These are phyloP conservation scores for Emergomyces pasteurianus DNA, from an alignment of 2,329 filamentous ascomycete species.

Conservation along the genomic window DNA sequence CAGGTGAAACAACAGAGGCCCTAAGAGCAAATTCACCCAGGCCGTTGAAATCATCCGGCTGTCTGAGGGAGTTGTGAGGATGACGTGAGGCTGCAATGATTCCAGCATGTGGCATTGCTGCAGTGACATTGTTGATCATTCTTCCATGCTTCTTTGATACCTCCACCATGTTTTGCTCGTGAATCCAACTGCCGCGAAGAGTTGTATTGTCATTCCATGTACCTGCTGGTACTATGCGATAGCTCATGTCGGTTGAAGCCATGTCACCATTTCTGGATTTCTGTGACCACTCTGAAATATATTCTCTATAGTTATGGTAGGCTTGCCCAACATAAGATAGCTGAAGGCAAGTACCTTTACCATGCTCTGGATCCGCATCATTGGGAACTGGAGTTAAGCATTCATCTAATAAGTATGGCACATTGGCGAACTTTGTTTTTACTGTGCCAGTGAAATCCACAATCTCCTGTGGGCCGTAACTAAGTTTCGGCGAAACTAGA, in stretches of 20 bases:
- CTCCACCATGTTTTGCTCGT: slow-evolving; percentile 42
- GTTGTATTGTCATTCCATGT: slow-evolving; percentile 63
- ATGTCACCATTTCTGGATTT: slow-evolving; percentile 36
- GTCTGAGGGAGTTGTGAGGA: slow-evolving; percentile 52
- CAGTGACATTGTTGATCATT: slow-evolving; percentile 61
- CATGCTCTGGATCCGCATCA: slow-evolving; percentile 27
- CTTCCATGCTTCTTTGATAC: slow-evolving; percentile 41
- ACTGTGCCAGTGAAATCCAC: slow-evolving; percentile 46
- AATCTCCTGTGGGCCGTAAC: slow-evolving; percentile 42
- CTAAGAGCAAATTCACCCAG: slow-evolving; percentile 56
- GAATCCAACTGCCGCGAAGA: slow-evolving; percentile 56
- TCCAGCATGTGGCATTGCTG: slow-evolving; percentile 65
- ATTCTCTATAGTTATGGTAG: slow-evolving; percentile 58
- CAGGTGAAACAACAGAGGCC: slow-evolving; percentile 59
- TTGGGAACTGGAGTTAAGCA: slow-evolving; percentile 52
- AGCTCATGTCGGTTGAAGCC: slow-evolving; percentile 27
- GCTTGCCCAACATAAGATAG: slow-evolving; percentile 56
- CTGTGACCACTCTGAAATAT: slow-evolving; percentile 44
- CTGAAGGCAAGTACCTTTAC: slow-evolving; percentile 50
- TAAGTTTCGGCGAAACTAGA: slow-evolving; percentile 58
- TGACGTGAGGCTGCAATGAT: slow-evolving; percentile 54
- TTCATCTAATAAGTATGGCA: slow-evolving; percentile 39
- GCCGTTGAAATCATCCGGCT: slow-evolving; percentile 53
- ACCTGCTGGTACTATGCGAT: slow-evolving; percentile 49
- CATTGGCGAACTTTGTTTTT: slow-evolving; percentile 51